phyloP scores from a whole-genome alignment of 768 basidiomycete genomes.

The Piloderma croceum region DNA sequence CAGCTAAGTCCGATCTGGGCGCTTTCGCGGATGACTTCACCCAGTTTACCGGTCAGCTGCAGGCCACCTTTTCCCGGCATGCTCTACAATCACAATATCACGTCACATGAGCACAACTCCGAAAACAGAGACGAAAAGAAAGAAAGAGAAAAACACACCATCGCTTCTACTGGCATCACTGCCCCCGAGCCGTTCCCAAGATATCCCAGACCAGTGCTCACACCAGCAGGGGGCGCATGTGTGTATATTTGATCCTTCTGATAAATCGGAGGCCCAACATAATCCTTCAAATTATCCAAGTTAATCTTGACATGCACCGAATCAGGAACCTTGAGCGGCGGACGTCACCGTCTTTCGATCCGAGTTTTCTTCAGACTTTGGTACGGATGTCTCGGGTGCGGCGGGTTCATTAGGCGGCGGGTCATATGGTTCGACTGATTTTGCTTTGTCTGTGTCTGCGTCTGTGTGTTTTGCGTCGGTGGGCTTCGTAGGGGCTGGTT shows the following conservation, averaged over 20 bases:
- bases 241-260: conserved; percentile 92
- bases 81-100: conserved; percentile 42
- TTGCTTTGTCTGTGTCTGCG: conserved; percentile 14
- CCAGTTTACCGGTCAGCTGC: conserved; percentile 93
- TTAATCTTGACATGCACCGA: conserved; percentile 77
- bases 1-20: conserved; percentile 93
- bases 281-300: conserved; percentile 87
- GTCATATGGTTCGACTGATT: conserved; percentile 49
- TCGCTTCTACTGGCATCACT: conserved; percentile 95
- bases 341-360: conserved; percentile 65
- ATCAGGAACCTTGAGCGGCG: conserved; percentile 77
- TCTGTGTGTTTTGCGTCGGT: conserved; percentile 14
- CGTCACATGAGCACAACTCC: background rate
- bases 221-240: conserved; percentile 78
- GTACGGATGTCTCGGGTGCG: conserved; percentile 18
- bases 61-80: conserved; percentile 96
- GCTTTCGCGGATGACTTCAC: conserved; percentile 95
- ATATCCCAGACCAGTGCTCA: conserved; percentile 93
- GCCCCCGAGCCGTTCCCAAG: conserved; percentile 94
- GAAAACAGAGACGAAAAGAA: background rate
- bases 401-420: conserved; percentile 37
- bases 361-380: conserved; percentile 12
- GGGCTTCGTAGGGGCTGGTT: conserved; percentile 39
- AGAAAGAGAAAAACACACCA: conserved; percentile 47
- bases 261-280: conserved; percentile 93